These are phyloP conservation scores for Moricandia arvensis DNA, from an alignment of 345 rosid genomes.

Conservation along the genomic window DNA sequence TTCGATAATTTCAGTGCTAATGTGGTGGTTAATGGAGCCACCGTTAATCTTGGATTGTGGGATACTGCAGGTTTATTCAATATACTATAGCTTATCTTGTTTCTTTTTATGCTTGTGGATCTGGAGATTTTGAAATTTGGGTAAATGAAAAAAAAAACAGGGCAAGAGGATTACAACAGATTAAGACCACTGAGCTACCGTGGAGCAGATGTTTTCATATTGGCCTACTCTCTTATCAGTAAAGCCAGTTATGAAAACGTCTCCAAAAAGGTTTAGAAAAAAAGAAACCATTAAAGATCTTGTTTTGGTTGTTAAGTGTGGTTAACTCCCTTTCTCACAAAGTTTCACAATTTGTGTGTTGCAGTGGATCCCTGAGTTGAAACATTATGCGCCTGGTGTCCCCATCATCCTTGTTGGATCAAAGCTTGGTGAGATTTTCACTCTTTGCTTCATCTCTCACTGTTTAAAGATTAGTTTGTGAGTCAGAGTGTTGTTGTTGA, in stretches of 20 bases:
- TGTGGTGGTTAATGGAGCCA: slow-evolving; percentile 84
- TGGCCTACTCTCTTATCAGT: slow-evolving; percentile 95
- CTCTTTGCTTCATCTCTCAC: background rate
- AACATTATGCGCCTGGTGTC: slow-evolving; percentile 93
- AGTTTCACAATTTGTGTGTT: slow-evolving; percentile 15
- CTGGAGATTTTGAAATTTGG: slow-evolving; percentile 7
- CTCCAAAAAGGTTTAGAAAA: slow-evolving; percentile 61
- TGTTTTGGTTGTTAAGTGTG: background rate
- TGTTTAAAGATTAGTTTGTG: background rate
- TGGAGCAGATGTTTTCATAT: slow-evolving; percentile 94
- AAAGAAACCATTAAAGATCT: background rate
- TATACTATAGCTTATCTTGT: background rate
- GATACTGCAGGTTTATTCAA: slow-evolving; percentile 77
- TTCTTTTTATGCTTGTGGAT: background rate
- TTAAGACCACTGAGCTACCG: slow-evolving; percentile 91
- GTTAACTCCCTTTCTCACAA: background rate
- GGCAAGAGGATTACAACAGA: slow-evolving; percentile 93
- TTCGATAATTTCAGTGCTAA: slow-evolving; percentile 97
- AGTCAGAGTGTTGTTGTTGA: background rate
- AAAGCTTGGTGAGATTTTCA: slow-evolving; percentile 67
- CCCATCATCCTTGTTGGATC: slow-evolving; percentile 91
- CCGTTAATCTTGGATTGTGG: slow-evolving; percentile 93
- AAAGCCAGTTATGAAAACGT: slow-evolving; percentile 99
- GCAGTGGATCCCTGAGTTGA: slow-evolving; percentile 99
- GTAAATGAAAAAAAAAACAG: slow-evolving; percentile 35